Percentiles rank a stretch among this genome's conserved stretches.
Evolutionary conservation across 495 filamentous ascomycete genomes (phyloP).

Genomic region (Rhizodiscina lignyota): DNA sequence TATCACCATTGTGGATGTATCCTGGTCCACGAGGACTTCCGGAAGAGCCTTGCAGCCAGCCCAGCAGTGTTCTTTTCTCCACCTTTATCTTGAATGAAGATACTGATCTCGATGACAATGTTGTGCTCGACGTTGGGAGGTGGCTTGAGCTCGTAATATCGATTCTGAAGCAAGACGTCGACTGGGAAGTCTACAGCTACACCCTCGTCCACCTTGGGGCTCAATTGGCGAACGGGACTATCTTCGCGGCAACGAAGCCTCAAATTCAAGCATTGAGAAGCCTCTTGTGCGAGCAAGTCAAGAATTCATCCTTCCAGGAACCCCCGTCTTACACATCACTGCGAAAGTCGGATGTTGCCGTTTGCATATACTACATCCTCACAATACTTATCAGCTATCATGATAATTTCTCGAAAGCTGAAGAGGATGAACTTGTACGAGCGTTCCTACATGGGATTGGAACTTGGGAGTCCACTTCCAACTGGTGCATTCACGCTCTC

Average conservation of each 20-base stretch:
- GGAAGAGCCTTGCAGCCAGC: constrained; percentile 16
- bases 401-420: constrained; percentile 60
- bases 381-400: constrained; percentile 80
- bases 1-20: constrained; percentile 40
- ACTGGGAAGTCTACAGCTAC: constrained; percentile 94
- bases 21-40: constrained; percentile 32
- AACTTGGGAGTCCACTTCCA: constrained; percentile 70
- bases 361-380: constrained; percentile 72
- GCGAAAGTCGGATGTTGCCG: constrained; percentile 73
- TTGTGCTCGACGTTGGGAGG: constrained; percentile 43
- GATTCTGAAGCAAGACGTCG: constrained; percentile 51
- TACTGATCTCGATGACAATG: constrained; percentile 5
- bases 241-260: constrained; percentile 53
- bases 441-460: constrained; percentile 69
- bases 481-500: constrained; percentile 84
- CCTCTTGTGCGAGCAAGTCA: constrained; percentile 65
- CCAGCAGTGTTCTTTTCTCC: constrained; percentile 21
- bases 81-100: constrained; percentile 13
- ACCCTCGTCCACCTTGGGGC: constrained; percentile 72
- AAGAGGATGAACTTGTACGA: constrained; percentile 77
- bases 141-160: constrained; percentile 66
- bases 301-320: constrained; percentile 53
- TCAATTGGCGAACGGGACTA: constrained; percentile 76
- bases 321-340: constrained; percentile 57
- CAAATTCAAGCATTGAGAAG: constrained; percentile 65